Conservation (phyloP, 1,284 basidiomycete genomes). For the Trichosporon sp. region DNA sequence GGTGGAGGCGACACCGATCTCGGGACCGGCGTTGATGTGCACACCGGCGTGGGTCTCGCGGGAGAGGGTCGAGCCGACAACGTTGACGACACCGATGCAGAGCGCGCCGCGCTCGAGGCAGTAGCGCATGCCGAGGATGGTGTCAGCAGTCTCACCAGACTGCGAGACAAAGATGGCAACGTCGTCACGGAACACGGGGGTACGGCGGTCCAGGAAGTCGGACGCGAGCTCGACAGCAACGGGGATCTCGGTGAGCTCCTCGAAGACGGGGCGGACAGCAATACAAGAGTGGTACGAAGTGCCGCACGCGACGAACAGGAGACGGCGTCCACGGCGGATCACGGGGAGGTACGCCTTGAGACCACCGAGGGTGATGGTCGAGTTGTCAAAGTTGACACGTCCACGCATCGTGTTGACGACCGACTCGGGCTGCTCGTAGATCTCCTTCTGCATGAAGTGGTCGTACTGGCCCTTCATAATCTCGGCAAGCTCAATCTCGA, state of each 20-base stretch:
- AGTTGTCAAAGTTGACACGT: constrained; percentile 95
- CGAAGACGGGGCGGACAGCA: constrained; percentile 89
- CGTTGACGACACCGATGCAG: constrained; percentile 93
- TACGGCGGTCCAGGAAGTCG: constrained; percentile 98
- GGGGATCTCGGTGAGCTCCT: constrained; percentile 98
- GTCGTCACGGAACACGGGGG: constrained; percentile 98
- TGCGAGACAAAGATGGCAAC: constrained; percentile 96
- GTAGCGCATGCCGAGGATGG: constrained; percentile 92
- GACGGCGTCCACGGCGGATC: constrained; percentile 88
- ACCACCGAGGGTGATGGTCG: constrained; percentile 89
- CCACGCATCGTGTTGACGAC: constrained; percentile 99
- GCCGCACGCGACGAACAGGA: constrained; percentile 96
- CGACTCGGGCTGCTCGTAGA: constrained; percentile 99
- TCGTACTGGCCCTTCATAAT: constrained; percentile 99
- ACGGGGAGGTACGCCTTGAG: constrained; percentile 92
- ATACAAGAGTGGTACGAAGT: constrained; percentile 97
- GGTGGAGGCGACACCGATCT: constrained; percentile 99
- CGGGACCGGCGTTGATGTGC: constrained; percentile 98
- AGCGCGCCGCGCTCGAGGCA: constrained; percentile 95
- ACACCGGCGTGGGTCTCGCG: constrained; percentile 99
- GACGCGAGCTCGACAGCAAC: constrained; percentile 96
- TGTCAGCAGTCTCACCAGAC: constrained; percentile 98
- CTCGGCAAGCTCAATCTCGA: constrained; percentile 97
- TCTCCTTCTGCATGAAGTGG: constrained; percentile 99
- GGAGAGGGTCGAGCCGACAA: constrained; percentile 95